Evolutionary conservation across 352 stramenopile genomes (phyloP).

Genomic region (Bremia lactucae): DNA sequence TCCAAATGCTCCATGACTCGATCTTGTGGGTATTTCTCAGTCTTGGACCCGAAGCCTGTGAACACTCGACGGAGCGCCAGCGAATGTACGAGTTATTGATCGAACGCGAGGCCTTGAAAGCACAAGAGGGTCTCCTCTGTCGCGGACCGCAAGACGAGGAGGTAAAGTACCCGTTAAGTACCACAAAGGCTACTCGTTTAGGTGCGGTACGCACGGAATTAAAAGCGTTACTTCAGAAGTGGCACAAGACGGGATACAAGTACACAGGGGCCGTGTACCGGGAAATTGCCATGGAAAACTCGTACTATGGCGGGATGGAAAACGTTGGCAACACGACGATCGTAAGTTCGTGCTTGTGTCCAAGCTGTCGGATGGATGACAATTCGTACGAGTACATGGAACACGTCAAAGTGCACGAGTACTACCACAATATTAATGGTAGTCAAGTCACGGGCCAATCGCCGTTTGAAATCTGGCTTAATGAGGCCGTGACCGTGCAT

Average conservation of each 20-base stretch:
- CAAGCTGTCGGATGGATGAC: slow-evolving; percentile 67
- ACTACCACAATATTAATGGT: slow-evolving; percentile 81
- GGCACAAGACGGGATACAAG: slow-evolving; percentile 78
- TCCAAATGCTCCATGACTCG: slow-evolving; percentile 72
- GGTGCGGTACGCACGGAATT: slow-evolving; percentile 38
- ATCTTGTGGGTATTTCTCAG: slow-evolving; percentile 64
- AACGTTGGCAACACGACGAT: slow-evolving; percentile 80
- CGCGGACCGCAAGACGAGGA: slow-evolving; percentile 44
- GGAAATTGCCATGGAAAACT: slow-evolving; percentile 79
- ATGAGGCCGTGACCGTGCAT: slow-evolving; percentile 72
- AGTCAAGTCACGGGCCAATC: slow-evolving; percentile 71
- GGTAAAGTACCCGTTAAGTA: slow-evolving; percentile 32
- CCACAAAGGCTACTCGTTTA: slow-evolving; percentile 35
- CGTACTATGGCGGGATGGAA: slow-evolving; percentile 75
- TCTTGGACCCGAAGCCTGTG: slow-evolving; percentile 51
- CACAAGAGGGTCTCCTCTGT: slow-evolving; percentile 46
- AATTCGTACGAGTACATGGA: slow-evolving; percentile 76
- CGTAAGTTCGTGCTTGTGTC: slow-evolving; percentile 59
- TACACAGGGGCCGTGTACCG: slow-evolving; percentile 72
- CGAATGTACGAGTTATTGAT: slow-evolving; percentile 55
- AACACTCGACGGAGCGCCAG: slow-evolving; percentile 65
- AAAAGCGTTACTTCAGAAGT: slow-evolving; percentile 50
- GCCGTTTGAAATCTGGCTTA: slow-evolving; percentile 76
- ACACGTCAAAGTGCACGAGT: slow-evolving; percentile 74
- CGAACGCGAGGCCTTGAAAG: slow-evolving; percentile 56